Conservation (phyloP, 352 stramenopile species). For the Phytophthora constricta region DNA sequence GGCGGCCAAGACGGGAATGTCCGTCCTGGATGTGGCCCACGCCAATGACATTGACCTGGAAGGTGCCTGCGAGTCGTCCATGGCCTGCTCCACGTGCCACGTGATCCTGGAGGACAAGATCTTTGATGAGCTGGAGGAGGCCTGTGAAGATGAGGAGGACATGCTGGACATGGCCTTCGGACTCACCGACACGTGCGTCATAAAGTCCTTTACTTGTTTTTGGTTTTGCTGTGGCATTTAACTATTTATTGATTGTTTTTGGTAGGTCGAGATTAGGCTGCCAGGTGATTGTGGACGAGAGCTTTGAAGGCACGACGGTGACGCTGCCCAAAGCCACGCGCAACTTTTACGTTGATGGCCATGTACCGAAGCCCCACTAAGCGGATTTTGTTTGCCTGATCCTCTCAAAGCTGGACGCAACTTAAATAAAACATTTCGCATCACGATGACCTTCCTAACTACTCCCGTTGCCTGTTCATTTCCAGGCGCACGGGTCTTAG, state of each 20-base stretch:
- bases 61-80: conserved; percentile 94
- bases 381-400: conserved; percentile 4
- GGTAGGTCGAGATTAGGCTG: conserved; percentile 90
- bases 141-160: conserved; percentile 98
- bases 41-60: conserved; percentile 95
- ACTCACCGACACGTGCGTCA: conserved; percentile 92
- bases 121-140: conserved; percentile 91
- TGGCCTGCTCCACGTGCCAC: conserved; percentile 99
- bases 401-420: conserved; percentile 19
- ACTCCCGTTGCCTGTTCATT: conserved; percentile 8
- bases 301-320: conserved; percentile 92
- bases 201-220: not conserved
- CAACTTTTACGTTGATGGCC: conserved; percentile 99
- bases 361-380: conserved; percentile 97
- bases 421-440: conserved; percentile 41
- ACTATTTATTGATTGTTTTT: not conserved
- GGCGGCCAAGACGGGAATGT: conserved; percentile 80
- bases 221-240: not conserved
- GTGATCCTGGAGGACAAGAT: conserved; percentile 94
- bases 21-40: conserved; percentile 93
- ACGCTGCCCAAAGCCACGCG: conserved; percentile 95
- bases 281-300: conserved; percentile 90
- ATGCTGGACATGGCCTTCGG: conserved; percentile 99
- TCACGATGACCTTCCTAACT: conserved; percentile 27
- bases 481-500: conserved; percentile 6